Evolutionary conservation across 176 grass and related monocot species (phyloP).

Genomic region (Cymbopogon citratus): DNA sequence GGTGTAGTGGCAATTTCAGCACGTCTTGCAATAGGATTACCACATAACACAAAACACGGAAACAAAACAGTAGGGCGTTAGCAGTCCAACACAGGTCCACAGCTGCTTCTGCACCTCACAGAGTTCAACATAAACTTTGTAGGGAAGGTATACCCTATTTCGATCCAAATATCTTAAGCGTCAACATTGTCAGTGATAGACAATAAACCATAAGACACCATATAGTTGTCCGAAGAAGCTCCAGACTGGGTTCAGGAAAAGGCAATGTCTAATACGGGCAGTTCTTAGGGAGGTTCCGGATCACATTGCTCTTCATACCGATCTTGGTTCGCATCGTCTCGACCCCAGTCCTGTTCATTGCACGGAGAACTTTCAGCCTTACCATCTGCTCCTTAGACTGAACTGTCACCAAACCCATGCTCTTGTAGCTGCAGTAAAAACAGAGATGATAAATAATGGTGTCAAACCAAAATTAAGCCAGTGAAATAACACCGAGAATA

Average conservation of each 20-base stretch:
- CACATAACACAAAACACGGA: neutral
- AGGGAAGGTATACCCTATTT: neutral
- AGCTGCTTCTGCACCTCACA: neutral
- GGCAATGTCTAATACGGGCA: constrained; percentile 48
- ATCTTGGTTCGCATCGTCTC: constrained; percentile 79
- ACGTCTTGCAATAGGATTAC: neutral
- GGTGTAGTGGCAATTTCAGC: neutral
- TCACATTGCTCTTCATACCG: constrained; percentile 88
- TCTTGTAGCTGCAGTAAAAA: constrained; percentile 53
- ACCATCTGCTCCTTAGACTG: constrained; percentile 81
- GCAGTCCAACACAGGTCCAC: neutral
- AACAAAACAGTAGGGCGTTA: neutral
- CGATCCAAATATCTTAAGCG: neutral
- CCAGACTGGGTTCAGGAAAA: neutral
- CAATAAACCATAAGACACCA: neutral
- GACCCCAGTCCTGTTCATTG: constrained; percentile 66
- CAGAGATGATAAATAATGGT: neutral
- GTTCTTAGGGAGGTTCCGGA: constrained; percentile 93
- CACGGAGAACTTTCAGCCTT: constrained; percentile 74
- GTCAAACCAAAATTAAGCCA: neutral
- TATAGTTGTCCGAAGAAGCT: neutral
- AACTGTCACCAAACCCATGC: constrained; percentile 82
- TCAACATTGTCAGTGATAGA: neutral
- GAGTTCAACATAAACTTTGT: neutral
- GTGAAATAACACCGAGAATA: neutral